Evolutionary conservation across 257 asterid genomes (phyloP), one percentile per base, ranked within the genome.

Genomic region (Ilex aquifolium): DNA sequence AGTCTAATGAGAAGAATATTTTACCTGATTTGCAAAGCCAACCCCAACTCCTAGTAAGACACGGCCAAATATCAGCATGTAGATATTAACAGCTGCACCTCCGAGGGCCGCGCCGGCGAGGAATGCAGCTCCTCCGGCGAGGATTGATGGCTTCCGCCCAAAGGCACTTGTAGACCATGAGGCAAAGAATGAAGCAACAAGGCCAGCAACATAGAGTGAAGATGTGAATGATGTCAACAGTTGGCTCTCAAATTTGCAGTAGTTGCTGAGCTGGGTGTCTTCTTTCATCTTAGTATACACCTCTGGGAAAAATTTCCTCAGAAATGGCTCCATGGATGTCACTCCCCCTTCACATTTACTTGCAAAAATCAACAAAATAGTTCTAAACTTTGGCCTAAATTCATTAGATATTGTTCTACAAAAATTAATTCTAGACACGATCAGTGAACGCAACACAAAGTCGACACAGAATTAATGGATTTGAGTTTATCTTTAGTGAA

Each of bases 1-100:
- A 21, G 27, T 21, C 27, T 21, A 21, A 21, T 21, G 36, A 52
- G 44, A 17, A 52, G 10, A 2, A 17, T 8, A 14, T 9, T 12
- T 49, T 15, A 84, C 96, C 94, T 89, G 97, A 64, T 82, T 90
- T 3, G 95, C 80, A 44, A 90, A 87, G 60, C 97, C 95, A 66
- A 90, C 84, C 4, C 95, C 97, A 14, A 87, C 66, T 17, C 95
- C 97, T 12, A 90, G 84, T 65, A 85, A 67, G 49, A 90, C 74
- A 15, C 97, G 52, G 31, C 95, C 95, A 10, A 87, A 53, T 32
- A 90, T 87, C 4, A 90, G 80, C 91, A 90, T 85, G 55, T 79
- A 74, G 1, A 85, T 63, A 64, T 74, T 83, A 39, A 73, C 31
- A 8, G 97, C 95, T 2, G 84, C 83, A 13, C 95, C 97, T 4